Evolutionary conservation across 2,329 filamentous ascomycete species (phyloP).

Genomic region (Trichoderma koningii): DNA sequence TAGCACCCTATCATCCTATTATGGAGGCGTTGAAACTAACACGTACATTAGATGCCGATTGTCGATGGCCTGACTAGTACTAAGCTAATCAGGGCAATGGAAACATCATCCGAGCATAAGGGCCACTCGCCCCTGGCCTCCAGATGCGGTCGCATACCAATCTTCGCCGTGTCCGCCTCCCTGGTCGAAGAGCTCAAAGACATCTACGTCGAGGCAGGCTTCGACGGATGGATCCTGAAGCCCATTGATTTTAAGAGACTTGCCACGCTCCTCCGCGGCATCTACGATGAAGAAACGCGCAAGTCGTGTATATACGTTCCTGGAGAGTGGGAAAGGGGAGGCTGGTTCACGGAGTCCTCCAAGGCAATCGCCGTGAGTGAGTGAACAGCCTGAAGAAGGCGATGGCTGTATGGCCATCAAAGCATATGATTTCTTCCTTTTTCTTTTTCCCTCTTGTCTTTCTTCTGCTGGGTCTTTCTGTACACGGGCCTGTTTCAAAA

Average conservation of each 20-base stretch:
- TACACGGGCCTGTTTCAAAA: too few species aligned
- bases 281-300: conserved; percentile 62
- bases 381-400: background rate
- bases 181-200: conserved; percentile 69
- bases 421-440: background rate
- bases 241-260: conserved; percentile 81
- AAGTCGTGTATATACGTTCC: conserved; percentile 66
- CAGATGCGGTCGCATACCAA: conserved; percentile 68
- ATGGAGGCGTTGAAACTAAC: conserved; percentile 11
- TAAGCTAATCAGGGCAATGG: conserved; percentile 77
- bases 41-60: conserved; percentile 77
- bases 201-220: conserved; percentile 74
- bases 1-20: background rate
- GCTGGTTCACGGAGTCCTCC: conserved; percentile 64
- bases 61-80: conserved; percentile 81
- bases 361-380: background rate
- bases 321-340: conserved; percentile 81
- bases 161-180: conserved; percentile 86
- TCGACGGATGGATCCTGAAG: conserved; percentile 90
- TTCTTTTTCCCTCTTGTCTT: background rate
- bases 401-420: background rate
- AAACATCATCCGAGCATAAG: conserved; percentile 53
- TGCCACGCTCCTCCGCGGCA: conserved; percentile 67
- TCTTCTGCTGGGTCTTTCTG: background rate
- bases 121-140: conserved; percentile 61